Evolutionary conservation across 1,284 basidiomycete genomes (phyloP), one percentile per base, ranked within the genome.

Genomic region (Hymenochaete sp.): DNA sequence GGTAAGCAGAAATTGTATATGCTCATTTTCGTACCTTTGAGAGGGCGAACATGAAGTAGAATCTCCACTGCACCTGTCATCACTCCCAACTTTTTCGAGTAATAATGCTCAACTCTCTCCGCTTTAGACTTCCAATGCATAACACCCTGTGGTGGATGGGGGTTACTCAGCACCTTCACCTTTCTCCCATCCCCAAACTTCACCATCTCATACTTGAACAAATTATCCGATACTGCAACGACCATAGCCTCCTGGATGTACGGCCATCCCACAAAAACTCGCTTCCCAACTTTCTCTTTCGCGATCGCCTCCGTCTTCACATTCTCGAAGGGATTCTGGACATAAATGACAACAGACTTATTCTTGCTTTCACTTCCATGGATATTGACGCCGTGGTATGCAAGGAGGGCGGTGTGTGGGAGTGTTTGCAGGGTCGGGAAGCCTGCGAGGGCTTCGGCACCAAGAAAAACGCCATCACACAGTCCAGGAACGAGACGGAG

Each of bases 341-440:
- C 78, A 53, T 86, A 79, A 27, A 98, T 74, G 40, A 98, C 70
- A 79, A 99, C 92, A 3, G 90, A 93, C 62, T 92, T 88, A 65
- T 93, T 93, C 32, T 82, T 75, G 52, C 81, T 89, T 60, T 96
- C 93, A 3, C 79, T 72, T 45, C 93, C 90, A 65, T 98, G 96
- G 6, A 98, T 82, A 58, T 92, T 97, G 55, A 98, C 93, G 27
- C 85, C 80, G 59, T 98, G 93, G 62, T 80, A 76, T 11, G 82
- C 89, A 7, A 98, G 72, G 16, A 71, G 66, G 1, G 84, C 82
- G 3, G 76, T 79, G 60, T 93, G 77, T 0, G 88, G 87, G 2
- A 98, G 71, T 0, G 93, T 98, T 54, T 95, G 77, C 24, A 98
- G 70, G 0, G 92, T 93, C 0, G 95, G 95, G 75, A 98, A 98